Conservation (phyloP, 495 filamentous ascomycete species). For the Astrocystis sublimbata region DNA sequence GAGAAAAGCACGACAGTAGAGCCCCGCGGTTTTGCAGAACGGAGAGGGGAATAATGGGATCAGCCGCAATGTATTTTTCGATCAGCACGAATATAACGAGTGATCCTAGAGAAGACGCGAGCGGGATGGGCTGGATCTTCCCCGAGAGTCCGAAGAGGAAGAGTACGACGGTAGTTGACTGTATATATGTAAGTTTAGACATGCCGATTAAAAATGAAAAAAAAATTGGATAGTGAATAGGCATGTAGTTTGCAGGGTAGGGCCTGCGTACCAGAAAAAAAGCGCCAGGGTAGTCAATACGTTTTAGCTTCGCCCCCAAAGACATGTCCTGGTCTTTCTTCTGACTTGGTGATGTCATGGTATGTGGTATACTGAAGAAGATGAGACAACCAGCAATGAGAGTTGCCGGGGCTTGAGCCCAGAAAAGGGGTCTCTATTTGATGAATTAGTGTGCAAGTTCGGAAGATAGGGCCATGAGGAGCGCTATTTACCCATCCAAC, state of each 20-base stretch:
- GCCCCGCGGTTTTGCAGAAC: conserved; percentile 64
- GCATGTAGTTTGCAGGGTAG: not conserved
- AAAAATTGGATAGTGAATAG: not conserved
- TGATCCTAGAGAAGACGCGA: conserved; percentile 55
- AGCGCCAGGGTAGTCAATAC: conserved; percentile 70
- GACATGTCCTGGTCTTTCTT: conserved; percentile 12
- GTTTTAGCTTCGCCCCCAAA: conserved; percentile 51
- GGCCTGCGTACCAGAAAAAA: conserved; percentile 56
- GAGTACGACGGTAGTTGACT: conserved; percentile 57
- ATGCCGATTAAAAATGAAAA: too few relatives aligned
- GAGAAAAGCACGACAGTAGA: conserved; percentile 66
- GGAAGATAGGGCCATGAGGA: not conserved
- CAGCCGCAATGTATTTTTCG: conserved; percentile 55
- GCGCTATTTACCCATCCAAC: conserved; percentile 65
- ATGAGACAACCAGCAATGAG: conserved; percentile 58
- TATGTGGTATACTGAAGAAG: conserved; percentile 59
- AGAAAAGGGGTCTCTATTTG: conserved; percentile 64
- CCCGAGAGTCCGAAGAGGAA: conserved; percentile 67
- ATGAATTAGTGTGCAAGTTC: not conserved
- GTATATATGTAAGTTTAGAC: conserved; percentile 10
- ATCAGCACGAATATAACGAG: conserved; percentile 61
- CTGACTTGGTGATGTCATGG: conserved; percentile 33
- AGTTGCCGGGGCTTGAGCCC: conserved; percentile 61
- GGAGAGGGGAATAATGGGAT: conserved; percentile 70
- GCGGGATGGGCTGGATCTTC: conserved; percentile 56